These are phyloP conservation scores for Thalassiosira exigua DNA, from an alignment of 352 stramenopile species.

Conservation along the genomic window DNA sequence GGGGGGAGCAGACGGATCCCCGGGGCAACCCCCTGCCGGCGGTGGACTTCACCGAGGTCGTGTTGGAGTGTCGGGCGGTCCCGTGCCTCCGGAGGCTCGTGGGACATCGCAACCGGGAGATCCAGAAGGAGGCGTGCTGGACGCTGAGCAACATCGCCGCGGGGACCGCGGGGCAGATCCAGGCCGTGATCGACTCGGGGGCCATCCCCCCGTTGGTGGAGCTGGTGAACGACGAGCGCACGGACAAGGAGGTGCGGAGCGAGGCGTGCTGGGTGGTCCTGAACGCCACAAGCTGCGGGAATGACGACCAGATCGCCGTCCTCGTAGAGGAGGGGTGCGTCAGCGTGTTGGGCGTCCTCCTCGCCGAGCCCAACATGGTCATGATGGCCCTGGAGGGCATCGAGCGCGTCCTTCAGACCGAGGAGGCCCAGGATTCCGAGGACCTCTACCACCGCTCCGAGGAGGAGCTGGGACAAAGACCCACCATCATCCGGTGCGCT, in stretches of 20 bases:
- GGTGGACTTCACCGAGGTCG: constrained; percentile 90
- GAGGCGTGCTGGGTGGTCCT: constrained; percentile 98
- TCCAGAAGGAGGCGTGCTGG: constrained; percentile 97
- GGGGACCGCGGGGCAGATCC: constrained; percentile 96
- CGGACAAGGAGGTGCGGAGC: constrained; percentile 95
- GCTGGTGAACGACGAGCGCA: constrained; percentile 90
- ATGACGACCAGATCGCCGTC: constrained; percentile 92
- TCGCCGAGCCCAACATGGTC: constrained; percentile 97
- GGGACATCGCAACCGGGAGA: constrained; percentile 95
- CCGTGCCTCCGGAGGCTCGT: constrained; percentile 92
- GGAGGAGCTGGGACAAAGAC: constrained; percentile 25
- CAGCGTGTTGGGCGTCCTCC: constrained; percentile 85
- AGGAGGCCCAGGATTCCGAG: constrained; percentile 83
- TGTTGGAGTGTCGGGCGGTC: constrained; percentile 96
- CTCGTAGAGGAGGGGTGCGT: constrained; percentile 88
- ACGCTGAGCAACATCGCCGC: constrained; percentile 98
- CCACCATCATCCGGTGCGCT: constrained; percentile 39
- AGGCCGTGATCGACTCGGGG: constrained; percentile 96
- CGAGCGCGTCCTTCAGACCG: constrained; percentile 95
- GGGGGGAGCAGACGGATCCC: constrained; percentile 50
- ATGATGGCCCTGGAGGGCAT: constrained; percentile 99
- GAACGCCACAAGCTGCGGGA: constrained; percentile 97
- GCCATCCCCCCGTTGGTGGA: constrained; percentile 94
- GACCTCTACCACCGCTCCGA: constrained; percentile 35
- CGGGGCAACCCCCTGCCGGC: constrained; percentile 22